These are phyloP conservation scores for Starmerella riodocensis DNA, from an alignment of 805 yeast genomes.

Conservation along the genomic window DNA sequence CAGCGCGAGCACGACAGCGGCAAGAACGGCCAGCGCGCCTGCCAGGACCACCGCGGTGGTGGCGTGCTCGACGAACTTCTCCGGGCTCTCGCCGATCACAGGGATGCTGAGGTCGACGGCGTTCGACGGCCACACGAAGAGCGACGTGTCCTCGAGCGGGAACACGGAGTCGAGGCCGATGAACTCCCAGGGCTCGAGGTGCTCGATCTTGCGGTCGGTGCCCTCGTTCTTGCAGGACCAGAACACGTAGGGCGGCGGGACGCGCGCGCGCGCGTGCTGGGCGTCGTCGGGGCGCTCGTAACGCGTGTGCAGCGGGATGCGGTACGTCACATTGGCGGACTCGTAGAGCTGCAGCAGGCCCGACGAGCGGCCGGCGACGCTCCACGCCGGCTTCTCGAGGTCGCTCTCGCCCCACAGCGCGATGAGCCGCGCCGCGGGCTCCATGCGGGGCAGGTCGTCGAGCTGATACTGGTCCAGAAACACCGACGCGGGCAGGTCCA, in stretches of 20 bases:
- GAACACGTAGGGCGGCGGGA: conserved; percentile 35
- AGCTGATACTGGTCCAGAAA: conserved; percentile 48
- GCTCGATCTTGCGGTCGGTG: conserved; percentile 13
- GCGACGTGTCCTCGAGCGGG: conserved; percentile 33
- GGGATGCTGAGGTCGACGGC: conserved; percentile 32
- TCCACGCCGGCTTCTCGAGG: conserved; percentile 44
- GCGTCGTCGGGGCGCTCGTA: conserved; percentile 33
- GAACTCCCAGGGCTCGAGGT: conserved; percentile 10
- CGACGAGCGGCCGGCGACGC: conserved; percentile 28
- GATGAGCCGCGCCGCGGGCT: conserved; percentile 26
- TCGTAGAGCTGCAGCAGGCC: conserved; percentile 28
- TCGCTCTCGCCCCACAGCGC: conserved; percentile 44
- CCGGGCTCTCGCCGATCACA: conserved; percentile 28
- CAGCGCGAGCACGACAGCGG: conserved; percentile 1
- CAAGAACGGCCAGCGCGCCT: conserved; percentile 29
- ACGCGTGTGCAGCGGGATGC: conserved; percentile 39
- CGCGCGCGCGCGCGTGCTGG: conserved; percentile 16
- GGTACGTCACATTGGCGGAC: conserved; percentile 24
- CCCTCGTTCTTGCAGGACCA: conserved; percentile 37
- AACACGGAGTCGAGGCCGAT: conserved; percentile 37
- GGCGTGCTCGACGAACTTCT: conserved; percentile 25
- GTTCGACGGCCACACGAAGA: conserved; percentile 28
- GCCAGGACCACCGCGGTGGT: conserved; percentile 30
- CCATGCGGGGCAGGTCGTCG: conserved; percentile 24
- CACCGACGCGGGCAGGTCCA: conserved; percentile 34